A percentile compares a stretch with the other conserved stretches of the same genome.
These are phyloP conservation scores for Ricinus communis DNA, from an alignment of 345 rosid species.

Conservation along the genomic window DNA sequence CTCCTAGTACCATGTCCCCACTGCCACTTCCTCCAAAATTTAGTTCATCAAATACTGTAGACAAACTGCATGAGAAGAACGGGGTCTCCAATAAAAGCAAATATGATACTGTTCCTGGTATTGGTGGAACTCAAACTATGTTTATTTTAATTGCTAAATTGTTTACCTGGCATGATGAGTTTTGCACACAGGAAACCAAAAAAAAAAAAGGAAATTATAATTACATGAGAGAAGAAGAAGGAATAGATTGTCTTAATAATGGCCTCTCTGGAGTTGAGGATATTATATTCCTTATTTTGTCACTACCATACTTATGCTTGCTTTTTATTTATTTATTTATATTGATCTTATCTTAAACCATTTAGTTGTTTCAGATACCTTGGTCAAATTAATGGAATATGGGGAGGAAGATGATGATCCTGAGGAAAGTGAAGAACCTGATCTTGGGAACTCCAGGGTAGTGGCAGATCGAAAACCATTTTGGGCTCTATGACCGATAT, in stretches of 20 bases:
- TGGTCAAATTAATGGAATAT: slow-evolving; percentile 78
- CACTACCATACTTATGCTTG: not conserved
- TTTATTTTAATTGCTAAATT: not conserved
- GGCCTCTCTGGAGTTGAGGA: not conserved
- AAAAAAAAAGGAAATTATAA: not conserved
- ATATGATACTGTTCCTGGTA: slow-evolving; percentile 60
- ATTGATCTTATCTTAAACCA: not conserved
- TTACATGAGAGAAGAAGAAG: not conserved
- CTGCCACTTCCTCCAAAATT: slow-evolving; percentile 63
- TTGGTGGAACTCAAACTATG: not conserved
- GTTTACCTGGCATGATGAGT: slow-evolving; percentile 3
- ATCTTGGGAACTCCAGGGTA: slow-evolving; percentile 16
- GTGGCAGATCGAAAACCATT: slow-evolving; percentile 48
- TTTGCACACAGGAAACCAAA: not conserved
- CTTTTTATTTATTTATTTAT: not conserved
- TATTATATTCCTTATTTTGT: slow-evolving; percentile 1
- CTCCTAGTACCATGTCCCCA: slow-evolving; percentile 49
- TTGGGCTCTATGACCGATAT: slow-evolving; percentile 51
- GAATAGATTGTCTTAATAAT: not conserved
- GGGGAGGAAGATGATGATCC: slow-evolving; percentile 70
- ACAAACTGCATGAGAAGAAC: slow-evolving; percentile 28
- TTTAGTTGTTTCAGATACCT: slow-evolving; percentile 57
- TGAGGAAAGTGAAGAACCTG: slow-evolving; percentile 41
- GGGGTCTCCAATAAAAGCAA: slow-evolving; percentile 23
- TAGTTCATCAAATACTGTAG: slow-evolving; percentile 28